Conservation (phyloP, 2,329 filamentous ascomycete genomes). For the Cladobotryum mycophilum region DNA sequence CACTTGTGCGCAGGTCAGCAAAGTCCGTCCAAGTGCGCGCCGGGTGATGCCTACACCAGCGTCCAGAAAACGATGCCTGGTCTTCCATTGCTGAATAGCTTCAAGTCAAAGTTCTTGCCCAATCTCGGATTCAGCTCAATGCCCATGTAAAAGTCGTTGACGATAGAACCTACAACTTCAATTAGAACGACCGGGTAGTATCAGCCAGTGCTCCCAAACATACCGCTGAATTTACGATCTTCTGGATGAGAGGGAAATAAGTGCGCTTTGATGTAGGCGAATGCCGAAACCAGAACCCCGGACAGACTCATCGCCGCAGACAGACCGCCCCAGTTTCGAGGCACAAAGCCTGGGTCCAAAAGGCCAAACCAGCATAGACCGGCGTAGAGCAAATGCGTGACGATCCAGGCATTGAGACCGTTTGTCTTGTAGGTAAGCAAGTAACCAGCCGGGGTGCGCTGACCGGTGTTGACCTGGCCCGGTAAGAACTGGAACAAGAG, state of each 20-base stretch:
- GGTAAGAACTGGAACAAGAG: slow-evolving; percentile 10
- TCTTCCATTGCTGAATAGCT: slow-evolving; percentile 41
- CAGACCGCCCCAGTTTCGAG: slow-evolving; percentile 36
- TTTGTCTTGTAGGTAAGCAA: slow-evolving; percentile 38
- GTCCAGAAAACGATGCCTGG: slow-evolving; percentile 43
- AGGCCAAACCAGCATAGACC: slow-evolving; percentile 21
- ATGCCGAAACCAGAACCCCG: slow-evolving; percentile 20
- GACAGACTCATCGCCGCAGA: slow-evolving; percentile 32
- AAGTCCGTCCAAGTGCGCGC: too few species aligned
- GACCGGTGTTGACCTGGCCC: slow-evolving; percentile 23
- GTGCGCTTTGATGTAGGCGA: slow-evolving; percentile 34
- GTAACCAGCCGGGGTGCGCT: slow-evolving; percentile 37
- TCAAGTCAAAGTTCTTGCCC: slow-evolving; percentile 37
- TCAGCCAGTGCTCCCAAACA: slow-evolving; percentile 8
- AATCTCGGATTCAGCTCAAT: slow-evolving; percentile 40
- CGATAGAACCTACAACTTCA: slow-evolving; percentile 22
- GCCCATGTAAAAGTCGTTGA: slow-evolving; percentile 42
- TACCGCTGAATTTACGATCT: slow-evolving; percentile 38
- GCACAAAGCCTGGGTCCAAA: slow-evolving; percentile 34
- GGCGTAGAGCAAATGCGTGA: slow-evolving; percentile 30
- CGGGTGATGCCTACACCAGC: slow-evolving; percentile 30
- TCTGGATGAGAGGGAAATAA: slow-evolving; percentile 31
- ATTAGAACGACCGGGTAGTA: not conserved
- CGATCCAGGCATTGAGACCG: slow-evolving; percentile 33
- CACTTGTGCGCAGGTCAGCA: slow-evolving; percentile 12